Evolutionary conservation across 805 yeast species (phyloP), one percentile per base, ranked within the genome.

Genomic region (Sugiyamaella lignohabitans): DNA sequence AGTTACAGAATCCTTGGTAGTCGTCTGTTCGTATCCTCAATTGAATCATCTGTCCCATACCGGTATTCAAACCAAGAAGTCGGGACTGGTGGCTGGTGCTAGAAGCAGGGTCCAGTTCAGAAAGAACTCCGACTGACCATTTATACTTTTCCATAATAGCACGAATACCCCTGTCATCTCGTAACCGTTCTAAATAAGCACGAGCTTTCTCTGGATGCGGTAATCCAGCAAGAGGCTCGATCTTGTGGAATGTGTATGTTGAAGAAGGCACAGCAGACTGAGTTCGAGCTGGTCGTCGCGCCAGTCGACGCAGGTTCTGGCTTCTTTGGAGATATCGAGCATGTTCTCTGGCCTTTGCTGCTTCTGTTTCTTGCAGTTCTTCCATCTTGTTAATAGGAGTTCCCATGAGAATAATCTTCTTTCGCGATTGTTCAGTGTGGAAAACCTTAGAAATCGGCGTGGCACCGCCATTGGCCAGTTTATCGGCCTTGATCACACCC

Each of bases 21-120:
- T 53, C 58, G 48, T 68, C 71, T 10, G 70, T 67, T 19, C 72
- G 53, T 16, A 67, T 53, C 5, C 72, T 60, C 27, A 67, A 57
- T 45, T 61, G 60, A 24, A 67, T 67, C 32, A 53, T 58, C 49
- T 63, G 56, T 11, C 72, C 72, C 23, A 43, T 46, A 48, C 63
- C 62, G 30, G 59, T 47, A 46, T 67, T 67, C 16, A 63, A 54
- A 1, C 72, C 72, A 22, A 67, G 54, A 4, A 53, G 42, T 5
- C 21, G 4, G 10, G 54, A 44, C 35, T 53, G 47, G 22, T 52
- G 60, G 10, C 56, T 46, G 4, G 70, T 65, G 52, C 65, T 63
- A 4, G 64, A 50, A 3, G 66, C 62, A 1, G 72, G 72, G 42
- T 67, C 72, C 23, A 67, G 58, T 45, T 67, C 72, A 1, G 69